Conservation (phyloP, 441 rosid species). For the Euphorbia corollata region DNA sequence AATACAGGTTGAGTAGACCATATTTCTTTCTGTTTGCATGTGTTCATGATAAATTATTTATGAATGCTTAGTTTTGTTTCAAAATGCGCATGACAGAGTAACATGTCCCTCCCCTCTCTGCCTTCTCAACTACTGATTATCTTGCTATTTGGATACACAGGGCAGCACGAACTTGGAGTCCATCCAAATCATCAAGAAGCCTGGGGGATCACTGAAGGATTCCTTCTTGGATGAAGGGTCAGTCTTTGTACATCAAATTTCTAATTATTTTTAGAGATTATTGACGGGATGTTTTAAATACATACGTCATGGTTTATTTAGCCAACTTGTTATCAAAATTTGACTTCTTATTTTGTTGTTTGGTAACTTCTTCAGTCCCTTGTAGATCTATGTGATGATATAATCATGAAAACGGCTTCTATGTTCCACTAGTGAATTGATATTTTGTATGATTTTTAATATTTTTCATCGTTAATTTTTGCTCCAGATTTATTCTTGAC, state of each 20-base stretch:
- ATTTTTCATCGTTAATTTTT: conserved; percentile 13
- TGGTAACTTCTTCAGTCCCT: background rate
- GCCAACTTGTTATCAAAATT: background rate
- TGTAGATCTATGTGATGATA: background rate
- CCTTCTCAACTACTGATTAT: background rate
- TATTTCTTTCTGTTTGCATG: background rate
- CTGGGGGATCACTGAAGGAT: conserved; percentile 82
- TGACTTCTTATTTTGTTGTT: background rate
- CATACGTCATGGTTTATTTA: background rate
- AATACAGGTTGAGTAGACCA: background rate
- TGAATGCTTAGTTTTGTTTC: background rate
- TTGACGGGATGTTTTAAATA: background rate
- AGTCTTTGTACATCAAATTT: conserved; percentile 8
- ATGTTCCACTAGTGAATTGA: background rate
- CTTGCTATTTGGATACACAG: conserved; percentile 31
- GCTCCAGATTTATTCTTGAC: conserved; percentile 83
- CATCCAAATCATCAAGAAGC: conserved; percentile 91
- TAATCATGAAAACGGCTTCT: background rate
- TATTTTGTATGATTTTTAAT: background rate
- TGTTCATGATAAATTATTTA: background rate
- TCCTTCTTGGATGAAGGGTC: conserved; percentile 98
- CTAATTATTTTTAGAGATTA: background rate
- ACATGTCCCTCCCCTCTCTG: background rate
- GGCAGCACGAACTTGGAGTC: conserved; percentile 92
- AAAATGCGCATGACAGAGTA: background rate